phyloP scores from a whole-genome alignment of 768 basidiomycete genomes.

The Leccinellum luteum region DNA sequence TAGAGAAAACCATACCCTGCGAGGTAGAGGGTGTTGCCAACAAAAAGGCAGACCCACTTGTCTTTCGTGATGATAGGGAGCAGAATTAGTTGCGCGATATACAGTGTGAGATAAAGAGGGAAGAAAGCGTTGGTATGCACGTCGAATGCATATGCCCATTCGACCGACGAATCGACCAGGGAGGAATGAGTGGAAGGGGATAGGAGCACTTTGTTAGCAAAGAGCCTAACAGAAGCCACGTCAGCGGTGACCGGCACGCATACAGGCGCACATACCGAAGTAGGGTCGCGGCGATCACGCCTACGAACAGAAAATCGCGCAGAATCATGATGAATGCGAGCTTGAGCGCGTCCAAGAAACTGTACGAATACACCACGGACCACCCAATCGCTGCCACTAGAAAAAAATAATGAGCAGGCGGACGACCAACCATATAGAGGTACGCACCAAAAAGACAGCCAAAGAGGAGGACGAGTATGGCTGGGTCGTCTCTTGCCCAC shows the following conservation, averaged over 20 bases:
- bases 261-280: slow-evolving; percentile 52
- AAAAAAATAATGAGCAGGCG: background rate
- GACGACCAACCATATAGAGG: background rate
- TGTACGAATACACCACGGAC: slow-evolving; percentile 78
- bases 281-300: slow-evolving; percentile 69
- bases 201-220: slow-evolving; percentile 67
- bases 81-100: slow-evolving; percentile 84
- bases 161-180: slow-evolving; percentile 67
- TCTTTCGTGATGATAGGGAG: slow-evolving; percentile 77
- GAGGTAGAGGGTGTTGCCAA: slow-evolving; percentile 79
- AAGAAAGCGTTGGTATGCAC: slow-evolving; percentile 98
- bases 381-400: slow-evolving; percentile 81
- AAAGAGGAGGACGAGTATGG: slow-evolving; percentile 83
- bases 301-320: slow-evolving; percentile 83
- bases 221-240: slow-evolving; percentile 44
- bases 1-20: slow-evolving; percentile 59
- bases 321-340: slow-evolving; percentile 81
- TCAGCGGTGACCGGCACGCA: slow-evolving; percentile 14
- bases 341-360: slow-evolving; percentile 51
- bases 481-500: slow-evolving; percentile 97
- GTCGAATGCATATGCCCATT: slow-evolving; percentile 96
- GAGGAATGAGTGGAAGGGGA: slow-evolving; percentile 73
- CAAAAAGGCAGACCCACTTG: slow-evolving; percentile 92
- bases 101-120: slow-evolving; percentile 86
- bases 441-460: slow-evolving; percentile 68